Evolutionary conservation across 2,329 filamentous ascomycete genomes (phyloP).

Genomic region (Phialophora macrospora): DNA sequence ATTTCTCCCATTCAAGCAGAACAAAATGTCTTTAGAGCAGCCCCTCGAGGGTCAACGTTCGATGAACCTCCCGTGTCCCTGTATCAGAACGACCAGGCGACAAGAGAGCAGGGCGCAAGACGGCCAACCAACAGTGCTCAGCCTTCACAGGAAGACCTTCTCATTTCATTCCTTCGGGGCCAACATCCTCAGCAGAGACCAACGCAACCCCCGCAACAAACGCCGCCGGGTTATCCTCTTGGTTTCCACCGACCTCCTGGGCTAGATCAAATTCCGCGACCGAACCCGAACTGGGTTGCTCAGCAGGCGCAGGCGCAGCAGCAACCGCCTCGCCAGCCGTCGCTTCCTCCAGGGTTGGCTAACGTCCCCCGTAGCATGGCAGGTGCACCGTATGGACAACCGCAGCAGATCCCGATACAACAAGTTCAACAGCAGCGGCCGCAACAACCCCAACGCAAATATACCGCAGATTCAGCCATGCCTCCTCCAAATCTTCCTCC

Average conservation of each 20-base stretch:
- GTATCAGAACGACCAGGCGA: conserved; percentile 42
- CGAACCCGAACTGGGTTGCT: conserved; percentile 39
- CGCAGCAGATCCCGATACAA: conserved; percentile 25
- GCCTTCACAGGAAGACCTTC: conserved; percentile 47
- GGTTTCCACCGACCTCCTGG: conserved; percentile 52
- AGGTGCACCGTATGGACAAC: conserved; percentile 26
- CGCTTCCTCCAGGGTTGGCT: conserved; percentile 29
- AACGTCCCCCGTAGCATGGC: conserved; percentile 44
- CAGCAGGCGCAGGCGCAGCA: conserved; percentile 28
- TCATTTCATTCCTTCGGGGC: conserved; percentile 30
- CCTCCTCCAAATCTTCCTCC: conserved; percentile 45
- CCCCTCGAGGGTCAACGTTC: conserved; percentile 41
- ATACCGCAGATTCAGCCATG: conserved; percentile 40
- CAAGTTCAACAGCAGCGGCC: conserved; percentile 24
- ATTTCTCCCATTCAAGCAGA: conserved; percentile 25
- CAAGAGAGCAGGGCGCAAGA: conserved; percentile 43
- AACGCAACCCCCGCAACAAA: conserved; percentile 44
- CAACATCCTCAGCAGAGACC: conserved; percentile 46
- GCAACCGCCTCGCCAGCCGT: conserved; percentile 27
- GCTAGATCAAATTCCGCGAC: conserved; percentile 48
- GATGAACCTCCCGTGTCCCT: conserved; percentile 53
- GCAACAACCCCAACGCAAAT: conserved; percentile 35
- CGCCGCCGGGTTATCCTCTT: conserved; percentile 40
- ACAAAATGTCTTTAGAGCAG: conserved; percentile 28
- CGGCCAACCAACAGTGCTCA: conserved; percentile 47